These are phyloP conservation scores for Crithidia brevicula DNA, from an alignment of 208 protist genomes.

Conservation along the genomic window DNA sequence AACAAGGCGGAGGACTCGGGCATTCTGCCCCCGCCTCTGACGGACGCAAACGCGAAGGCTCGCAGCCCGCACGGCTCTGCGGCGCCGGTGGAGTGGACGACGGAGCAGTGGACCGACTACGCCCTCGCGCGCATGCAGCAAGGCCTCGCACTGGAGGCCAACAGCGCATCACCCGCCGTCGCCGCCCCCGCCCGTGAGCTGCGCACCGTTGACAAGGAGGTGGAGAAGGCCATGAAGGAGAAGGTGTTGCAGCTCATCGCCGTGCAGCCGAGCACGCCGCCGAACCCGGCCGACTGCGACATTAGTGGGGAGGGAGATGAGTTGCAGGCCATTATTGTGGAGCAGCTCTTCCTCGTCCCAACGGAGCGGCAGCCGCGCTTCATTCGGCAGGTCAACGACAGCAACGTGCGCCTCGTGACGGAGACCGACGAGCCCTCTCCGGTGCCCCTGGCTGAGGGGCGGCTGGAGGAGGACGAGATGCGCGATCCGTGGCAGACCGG, in stretches of 20 bases:
- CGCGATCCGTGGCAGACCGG: constrained; percentile 18
- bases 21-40: not conserved
- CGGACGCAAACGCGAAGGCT: not conserved
- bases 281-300: constrained; percentile 79
- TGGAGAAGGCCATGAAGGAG: constrained; percentile 68
- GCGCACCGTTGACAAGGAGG: constrained; percentile 61
- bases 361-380: constrained; percentile 72
- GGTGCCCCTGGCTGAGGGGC: constrained; percentile 8
- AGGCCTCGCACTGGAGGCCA: constrained; percentile 12
- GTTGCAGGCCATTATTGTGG: constrained; percentile 83
- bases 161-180: not conserved
- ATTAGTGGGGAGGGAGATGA: constrained; percentile 71
- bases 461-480: constrained; percentile 17
- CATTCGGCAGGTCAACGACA: constrained; percentile 78
- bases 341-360: constrained; percentile 79
- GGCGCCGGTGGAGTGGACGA: not conserved
- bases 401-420: constrained; percentile 78
- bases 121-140: constrained; percentile 29
- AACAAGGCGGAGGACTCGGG: constrained; percentile 6
- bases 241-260: constrained; percentile 73
- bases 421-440: constrained; percentile 36
- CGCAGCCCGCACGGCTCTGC: constrained; percentile 3
- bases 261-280: constrained; percentile 35
- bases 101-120: constrained; percentile 32
- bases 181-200: constrained; percentile 37